A percentile compares a stretch with the other conserved stretches of the same genome.
These are phyloP conservation scores for Chloropicon primus DNA, from an alignment of 139 green algal genomes.

Conservation along the genomic window DNA sequence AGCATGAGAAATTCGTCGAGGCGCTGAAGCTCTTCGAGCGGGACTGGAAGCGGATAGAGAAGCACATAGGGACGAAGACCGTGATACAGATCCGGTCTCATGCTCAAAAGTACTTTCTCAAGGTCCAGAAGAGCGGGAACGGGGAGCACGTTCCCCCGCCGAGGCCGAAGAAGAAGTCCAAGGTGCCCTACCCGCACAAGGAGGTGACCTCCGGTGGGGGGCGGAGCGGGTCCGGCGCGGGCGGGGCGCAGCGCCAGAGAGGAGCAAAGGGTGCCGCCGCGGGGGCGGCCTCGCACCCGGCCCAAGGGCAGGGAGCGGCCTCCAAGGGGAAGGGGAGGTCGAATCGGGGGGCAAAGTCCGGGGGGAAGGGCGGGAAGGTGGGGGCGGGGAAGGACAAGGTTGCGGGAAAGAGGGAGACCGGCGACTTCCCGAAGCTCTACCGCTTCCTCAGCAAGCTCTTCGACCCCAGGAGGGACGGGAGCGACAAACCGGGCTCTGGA, in stretches of 20 bases:
- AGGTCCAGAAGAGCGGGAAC: constrained; percentile 21
- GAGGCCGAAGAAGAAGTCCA: constrained; percentile 44
- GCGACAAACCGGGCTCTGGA: background rate
- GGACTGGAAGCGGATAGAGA: constrained; percentile 17
- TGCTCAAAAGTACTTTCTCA: constrained; percentile 21
- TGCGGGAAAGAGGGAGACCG: background rate
- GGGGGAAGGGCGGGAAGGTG: background rate
- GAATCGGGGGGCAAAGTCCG: too few species aligned
- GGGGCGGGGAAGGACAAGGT: background rate
- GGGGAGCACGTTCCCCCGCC: constrained; percentile 67
- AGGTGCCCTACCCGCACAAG: background rate
- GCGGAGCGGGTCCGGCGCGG: too few species aligned
- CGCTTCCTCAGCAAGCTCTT: background rate
- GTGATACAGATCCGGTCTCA: constrained; percentile 15
- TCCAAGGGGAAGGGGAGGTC: background rate
- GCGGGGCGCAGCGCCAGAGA: background rate
- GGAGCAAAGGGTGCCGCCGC: too few species aligned
- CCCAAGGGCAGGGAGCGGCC: background rate
- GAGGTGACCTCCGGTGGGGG: background rate
- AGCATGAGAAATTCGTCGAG: constrained; percentile 8
- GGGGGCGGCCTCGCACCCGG: background rate
- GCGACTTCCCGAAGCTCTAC: background rate
- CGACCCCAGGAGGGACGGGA: background rate
- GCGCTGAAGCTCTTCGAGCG: constrained; percentile 3
- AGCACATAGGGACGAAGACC: constrained; percentile 16